phyloP scores from a whole-genome alignment of 2,329 filamentous ascomycete species.

The Arachnopeziza araneosa region DNA sequence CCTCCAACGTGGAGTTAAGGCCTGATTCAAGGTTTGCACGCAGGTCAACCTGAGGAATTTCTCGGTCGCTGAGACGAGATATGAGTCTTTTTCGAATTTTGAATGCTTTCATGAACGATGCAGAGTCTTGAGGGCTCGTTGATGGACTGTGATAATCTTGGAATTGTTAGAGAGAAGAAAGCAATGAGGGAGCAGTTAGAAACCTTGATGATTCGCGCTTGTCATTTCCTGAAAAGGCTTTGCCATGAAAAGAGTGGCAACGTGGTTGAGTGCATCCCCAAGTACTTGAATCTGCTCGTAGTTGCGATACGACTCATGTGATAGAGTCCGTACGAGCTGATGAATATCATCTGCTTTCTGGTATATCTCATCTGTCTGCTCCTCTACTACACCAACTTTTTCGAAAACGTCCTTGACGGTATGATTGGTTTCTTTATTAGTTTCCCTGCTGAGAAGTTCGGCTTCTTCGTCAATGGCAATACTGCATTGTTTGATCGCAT shows the following conservation, averaged over 20 bases:
- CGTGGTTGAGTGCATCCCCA: neutral
- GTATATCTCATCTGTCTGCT: neutral
- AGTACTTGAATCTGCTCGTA: neutral
- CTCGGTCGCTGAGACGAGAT: neutral
- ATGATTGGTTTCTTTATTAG: neutral
- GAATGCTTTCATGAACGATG: neutral
- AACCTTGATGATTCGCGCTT: neutral
- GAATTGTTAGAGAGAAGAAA: neutral
- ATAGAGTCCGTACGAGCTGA: neutral
- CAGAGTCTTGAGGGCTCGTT: neutral
- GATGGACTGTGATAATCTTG: neutral
- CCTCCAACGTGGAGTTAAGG: neutral
- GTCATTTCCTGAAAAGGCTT: neutral
- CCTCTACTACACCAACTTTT: neutral
- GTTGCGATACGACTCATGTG: neutral
- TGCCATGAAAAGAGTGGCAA: neutral
- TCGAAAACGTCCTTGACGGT: neutral
- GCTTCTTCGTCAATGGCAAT: neutral
- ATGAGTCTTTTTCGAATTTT: neutral
- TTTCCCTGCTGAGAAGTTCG: neutral
- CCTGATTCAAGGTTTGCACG: neutral
- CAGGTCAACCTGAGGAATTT: neutral
- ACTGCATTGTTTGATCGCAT: neutral
- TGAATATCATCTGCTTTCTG: neutral
- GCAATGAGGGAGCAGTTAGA: neutral